Percentiles rank a stretch among this genome's conserved stretches.
Conservation (phyloP, 352 stramenopile species). For the Globisporangium abappressorium region DNA sequence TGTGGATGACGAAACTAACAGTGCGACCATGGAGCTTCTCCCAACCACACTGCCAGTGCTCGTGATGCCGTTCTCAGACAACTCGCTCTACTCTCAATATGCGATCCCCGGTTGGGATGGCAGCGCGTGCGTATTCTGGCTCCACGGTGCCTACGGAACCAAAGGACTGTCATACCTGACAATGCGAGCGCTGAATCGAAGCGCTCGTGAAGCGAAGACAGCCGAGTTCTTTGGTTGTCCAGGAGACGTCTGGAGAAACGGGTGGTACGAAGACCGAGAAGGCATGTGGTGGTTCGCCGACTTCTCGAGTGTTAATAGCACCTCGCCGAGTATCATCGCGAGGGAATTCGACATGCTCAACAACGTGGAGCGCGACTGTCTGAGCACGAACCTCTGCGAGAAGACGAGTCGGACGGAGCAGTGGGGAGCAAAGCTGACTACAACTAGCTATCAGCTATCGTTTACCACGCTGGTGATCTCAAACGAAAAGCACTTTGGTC, state of each 20-base stretch:
- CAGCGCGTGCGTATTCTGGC: constrained; percentile 25
- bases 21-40: constrained; percentile 7
- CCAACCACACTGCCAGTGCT: constrained; percentile 33
- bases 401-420: background rate
- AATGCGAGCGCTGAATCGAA: constrained; percentile 2
- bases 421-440: constrained; percentile 18
- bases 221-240: background rate
- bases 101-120: constrained; percentile 30
- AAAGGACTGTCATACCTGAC: background rate
- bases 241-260: constrained; percentile 1
- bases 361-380: background rate
- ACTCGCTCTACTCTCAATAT: constrained; percentile 20
- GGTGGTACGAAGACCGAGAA: constrained; percentile 12
- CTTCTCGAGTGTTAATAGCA: background rate
- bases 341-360: constrained; percentile 2
- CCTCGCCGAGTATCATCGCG: background rate
- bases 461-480: constrained; percentile 14
- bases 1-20: background rate
- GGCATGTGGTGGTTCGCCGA: constrained; percentile 4
- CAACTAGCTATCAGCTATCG: background rate
- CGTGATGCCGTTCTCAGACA: constrained; percentile 44
- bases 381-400: background rate
- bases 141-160: constrained; percentile 21
- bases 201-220: background rate
- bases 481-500: constrained; percentile 25